Evolutionary conservation across 345 rosid species (phyloP).

Genomic region (Moricandia moricandioides): DNA sequence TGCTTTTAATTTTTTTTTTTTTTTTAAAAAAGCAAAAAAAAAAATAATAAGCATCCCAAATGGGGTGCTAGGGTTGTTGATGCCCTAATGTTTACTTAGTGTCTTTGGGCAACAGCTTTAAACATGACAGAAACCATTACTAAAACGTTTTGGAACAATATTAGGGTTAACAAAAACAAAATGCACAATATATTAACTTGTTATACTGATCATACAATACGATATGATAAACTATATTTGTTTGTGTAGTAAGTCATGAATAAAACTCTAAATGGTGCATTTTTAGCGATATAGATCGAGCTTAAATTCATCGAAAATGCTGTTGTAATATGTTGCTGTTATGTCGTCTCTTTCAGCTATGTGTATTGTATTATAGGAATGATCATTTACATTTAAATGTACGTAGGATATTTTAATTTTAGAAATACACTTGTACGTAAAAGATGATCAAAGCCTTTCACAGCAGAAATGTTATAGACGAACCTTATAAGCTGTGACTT

Average conservation of each 20-base stretch:
- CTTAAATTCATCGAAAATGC: not conserved
- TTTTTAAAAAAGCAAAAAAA: too few species aligned
- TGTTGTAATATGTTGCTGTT: not conserved
- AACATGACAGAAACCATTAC: too few species aligned
- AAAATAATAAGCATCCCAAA: too few species aligned
- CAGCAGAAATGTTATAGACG: not conserved
- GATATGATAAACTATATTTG: not conserved
- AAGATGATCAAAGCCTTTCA: not conserved
- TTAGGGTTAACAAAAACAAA: too few species aligned
- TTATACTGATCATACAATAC: too few species aligned
- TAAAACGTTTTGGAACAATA: too few species aligned
- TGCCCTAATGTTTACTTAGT: too few species aligned
- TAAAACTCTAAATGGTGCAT: not conserved
- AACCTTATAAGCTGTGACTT: not conserved
- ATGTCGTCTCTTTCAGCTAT: not conserved
- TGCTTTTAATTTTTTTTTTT: too few species aligned
- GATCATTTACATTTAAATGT: not conserved
- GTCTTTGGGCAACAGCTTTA: too few species aligned
- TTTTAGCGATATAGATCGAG: not conserved
- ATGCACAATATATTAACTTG: too few species aligned
- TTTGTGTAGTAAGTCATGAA: not conserved
- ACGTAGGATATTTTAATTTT: not conserved
- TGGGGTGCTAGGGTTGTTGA: too few species aligned
- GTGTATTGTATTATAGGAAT: not conserved
- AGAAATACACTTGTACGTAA: not conserved